Conservation (phyloP, 371 early-diverging fungal genomes). For the Chytridiales sp. region DNA sequence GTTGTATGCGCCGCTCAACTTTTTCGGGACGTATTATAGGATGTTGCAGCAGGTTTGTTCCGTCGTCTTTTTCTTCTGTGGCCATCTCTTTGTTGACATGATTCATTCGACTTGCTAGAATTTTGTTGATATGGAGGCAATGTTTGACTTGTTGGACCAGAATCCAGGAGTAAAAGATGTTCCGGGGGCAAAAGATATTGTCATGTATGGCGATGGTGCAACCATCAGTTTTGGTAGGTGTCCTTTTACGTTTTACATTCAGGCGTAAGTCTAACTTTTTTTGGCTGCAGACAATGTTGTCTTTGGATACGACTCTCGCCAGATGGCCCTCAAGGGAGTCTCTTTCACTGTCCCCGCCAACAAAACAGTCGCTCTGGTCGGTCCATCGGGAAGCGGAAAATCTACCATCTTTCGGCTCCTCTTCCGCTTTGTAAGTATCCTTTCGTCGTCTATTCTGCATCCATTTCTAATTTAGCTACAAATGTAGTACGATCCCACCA, state of each 20-base stretch:
- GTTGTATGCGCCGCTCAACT: constrained; percentile 61
- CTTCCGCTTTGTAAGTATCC: constrained; percentile 21
- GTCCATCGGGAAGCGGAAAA: constrained; percentile 39
- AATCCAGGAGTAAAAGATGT: constrained; percentile 65
- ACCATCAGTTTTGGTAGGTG: constrained; percentile 31
- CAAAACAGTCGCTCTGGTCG: constrained; percentile 52
- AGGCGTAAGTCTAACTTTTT: neutral
- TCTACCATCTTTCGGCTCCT: constrained; percentile 38
- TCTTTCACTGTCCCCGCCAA: constrained; percentile 62
- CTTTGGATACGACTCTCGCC: constrained; percentile 58
- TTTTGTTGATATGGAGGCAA: constrained; percentile 93
- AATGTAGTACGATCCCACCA: constrained; percentile 65
- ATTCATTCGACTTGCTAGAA: constrained; percentile 71
- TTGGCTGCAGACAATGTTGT: constrained; percentile 55
- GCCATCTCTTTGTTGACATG: constrained; percentile 19
- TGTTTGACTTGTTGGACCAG: constrained; percentile 82
- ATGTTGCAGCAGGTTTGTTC: constrained; percentile 37
- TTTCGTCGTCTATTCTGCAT: neutral
- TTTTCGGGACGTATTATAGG: constrained; percentile 51
- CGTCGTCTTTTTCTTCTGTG: constrained; percentile 11
- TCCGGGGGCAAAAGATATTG: constrained; percentile 36
- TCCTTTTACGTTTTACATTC: neutral
- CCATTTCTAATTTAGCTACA: constrained; percentile 42
- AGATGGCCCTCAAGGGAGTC: constrained; percentile 53
- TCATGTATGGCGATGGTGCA: constrained; percentile 27